Evolutionary conservation across 495 filamentous ascomycete genomes (phyloP), one percentile per base, ranked within the genome.

Genomic region (Penicillium mononematosum): DNA sequence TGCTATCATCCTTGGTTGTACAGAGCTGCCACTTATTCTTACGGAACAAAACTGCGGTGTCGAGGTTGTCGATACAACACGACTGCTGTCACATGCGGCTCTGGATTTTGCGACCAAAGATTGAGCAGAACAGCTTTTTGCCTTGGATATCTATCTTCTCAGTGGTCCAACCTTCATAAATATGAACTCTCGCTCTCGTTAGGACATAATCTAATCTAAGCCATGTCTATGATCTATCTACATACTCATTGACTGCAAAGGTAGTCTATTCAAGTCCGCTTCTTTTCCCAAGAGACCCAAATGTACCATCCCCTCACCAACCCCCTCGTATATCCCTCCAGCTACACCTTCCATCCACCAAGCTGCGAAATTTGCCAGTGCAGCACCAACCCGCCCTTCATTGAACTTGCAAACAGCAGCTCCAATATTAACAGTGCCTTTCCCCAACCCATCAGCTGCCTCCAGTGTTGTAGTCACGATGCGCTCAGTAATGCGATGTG

Each of bases 291-390:
- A 57, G 24, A 74, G 55, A 10, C 76, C 80, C 47, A 82, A 56
- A 48, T 81, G 73, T 32, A 66, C 60, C 69, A 89, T 74, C 5
- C 84, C 86, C 59, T 87, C 81, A 1, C 79, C 79, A 42, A 88
- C 73, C 0, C 86, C 86, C 48, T 89, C 85, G 61, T 84, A 81
- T 34, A 89, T 72, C 14, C 86, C 86, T 16, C 81, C 83, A 3
- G 79, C 78, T 42, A 88, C 70, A 14, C 80, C 79, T 59, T 83
- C 81, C 20, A 85, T 59, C 72, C 82, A 79, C 84, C 84, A 87
- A 4, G 68, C 60, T 1, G 76, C 75, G 12, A 81, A 45, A 5
- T 79, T 78, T 41, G 75, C 75, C 25, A 85, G 60, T 2, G 71
- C 73, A 58, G 79, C 67, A 6, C 83, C 83, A 19, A 86, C 60